phyloP scores from a whole-genome alignment of 176 grass and related monocot genomes.

The Carex myosuroides region DNA sequence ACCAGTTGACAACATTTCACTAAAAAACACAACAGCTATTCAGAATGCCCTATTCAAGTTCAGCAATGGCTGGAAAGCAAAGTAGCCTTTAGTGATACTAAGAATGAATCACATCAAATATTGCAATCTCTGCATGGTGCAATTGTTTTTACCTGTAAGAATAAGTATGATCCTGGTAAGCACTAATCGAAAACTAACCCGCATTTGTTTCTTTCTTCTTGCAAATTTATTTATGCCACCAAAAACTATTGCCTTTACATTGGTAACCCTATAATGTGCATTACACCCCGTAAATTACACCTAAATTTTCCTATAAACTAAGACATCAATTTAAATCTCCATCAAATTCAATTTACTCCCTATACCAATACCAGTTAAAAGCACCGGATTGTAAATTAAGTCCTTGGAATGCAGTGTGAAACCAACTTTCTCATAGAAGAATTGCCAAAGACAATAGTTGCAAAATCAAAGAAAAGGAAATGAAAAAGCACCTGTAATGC shows the following conservation, averaged over 20 bases:
- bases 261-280: neutral
- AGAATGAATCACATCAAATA: neutral
- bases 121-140: neutral
- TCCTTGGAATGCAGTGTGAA: neutral
- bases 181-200: neutral
- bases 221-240: neutral
- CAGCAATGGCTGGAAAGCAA: neutral
- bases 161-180: neutral
- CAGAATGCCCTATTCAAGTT: neutral
- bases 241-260: neutral
- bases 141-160: neutral
- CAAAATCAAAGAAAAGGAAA: neutral
- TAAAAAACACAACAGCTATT: neutral
- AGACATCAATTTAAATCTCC: neutral
- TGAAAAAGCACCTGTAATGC: slow-evolving; percentile 33
- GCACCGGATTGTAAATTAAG: neutral
- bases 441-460: neutral
- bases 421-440: neutral
- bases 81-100: neutral
- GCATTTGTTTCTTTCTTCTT: neutral
- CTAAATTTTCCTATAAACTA: neutral
- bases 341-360: neutral
- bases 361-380: neutral
- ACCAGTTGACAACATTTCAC: neutral
- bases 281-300: neutral